Base-by-base conservation (phyloP, 805 yeast genomes). In the Blastobotrys attinorum region DNA sequence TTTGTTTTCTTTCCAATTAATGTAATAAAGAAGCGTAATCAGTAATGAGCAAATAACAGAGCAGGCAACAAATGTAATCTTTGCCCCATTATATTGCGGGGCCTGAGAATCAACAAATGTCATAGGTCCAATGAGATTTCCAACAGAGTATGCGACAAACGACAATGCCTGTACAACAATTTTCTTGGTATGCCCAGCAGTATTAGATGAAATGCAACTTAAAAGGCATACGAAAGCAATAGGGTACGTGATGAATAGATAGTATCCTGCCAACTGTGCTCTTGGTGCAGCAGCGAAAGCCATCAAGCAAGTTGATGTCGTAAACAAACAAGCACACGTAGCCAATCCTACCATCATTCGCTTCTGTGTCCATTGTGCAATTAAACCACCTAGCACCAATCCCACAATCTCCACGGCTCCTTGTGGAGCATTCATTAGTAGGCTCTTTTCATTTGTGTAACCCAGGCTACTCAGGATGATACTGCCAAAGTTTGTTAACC, bases 141-240 rank as follows among this genome's bases (percentile, higher is more conserved):
- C 84, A 38, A 76, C 73, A 34, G 84, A 76, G 57, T 80, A 83
- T 6, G 77, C 81, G 45, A 81, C 70, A 60, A 82, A 68, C 39
- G 72, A 72, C 29, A 78, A 59, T 4, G 81, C 80, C 43, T 76
- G 75, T 22, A 76, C 71, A 3, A 77, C 70, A 51, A 77, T 68
- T 53, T 81, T 78, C 61, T 84, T 84, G n/a, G 89, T 81, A 49
- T 77, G 75, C 10, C 92, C 92, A 1, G 88, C 79, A 29, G 79
- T 72, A 57, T 83, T 71, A 2, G 75, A 64, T 22, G 67, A 60
- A 43, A 67, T 59, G 37, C 60, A 50, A n/a, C 37, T 25, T 10
- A 3, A 75, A 69, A 42, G 75, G 59, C 41, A 76, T 48, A 47
- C 73, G 71, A 27, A 45, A 17, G 45, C 47, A 11, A 43, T 37